Evolutionary conservation across 192 early-diverging fungal genomes (phyloP).

Genomic region (Backusella morwellensis): DNA sequence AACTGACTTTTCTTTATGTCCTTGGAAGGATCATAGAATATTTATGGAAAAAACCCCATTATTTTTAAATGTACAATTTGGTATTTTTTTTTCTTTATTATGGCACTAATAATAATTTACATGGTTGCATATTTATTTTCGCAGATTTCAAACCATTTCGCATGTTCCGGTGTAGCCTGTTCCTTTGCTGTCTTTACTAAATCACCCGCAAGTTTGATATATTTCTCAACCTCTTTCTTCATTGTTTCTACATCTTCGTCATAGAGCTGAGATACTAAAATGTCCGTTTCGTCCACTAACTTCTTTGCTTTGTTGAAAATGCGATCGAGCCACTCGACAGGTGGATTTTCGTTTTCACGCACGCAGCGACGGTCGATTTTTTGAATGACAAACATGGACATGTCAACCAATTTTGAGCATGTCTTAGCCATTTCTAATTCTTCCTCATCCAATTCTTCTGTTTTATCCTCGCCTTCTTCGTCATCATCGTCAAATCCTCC

Average conservation of each 20-base stretch:
- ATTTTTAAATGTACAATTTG: not conserved
- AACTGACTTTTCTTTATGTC: too few species aligned
- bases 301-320: not conserved
- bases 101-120: not conserved
- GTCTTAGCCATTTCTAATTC: slow-evolving; percentile 12
- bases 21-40: too few species aligned
- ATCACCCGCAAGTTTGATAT: slow-evolving; percentile 5
- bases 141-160: slow-evolving; percentile 24
- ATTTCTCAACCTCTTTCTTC: slow-evolving; percentile 6
- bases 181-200: slow-evolving; percentile 15
- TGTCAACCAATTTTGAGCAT: slow-evolving; percentile 12
- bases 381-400: slow-evolving; percentile 20
- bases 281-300: slow-evolving; percentile 28
- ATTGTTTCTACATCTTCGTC: slow-evolving; percentile 24
- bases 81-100: not conserved
- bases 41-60: not conserved
- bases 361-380: slow-evolving; percentile 27
- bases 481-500: slow-evolving; percentile 17
- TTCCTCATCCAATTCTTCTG: slow-evolving; percentile 4
- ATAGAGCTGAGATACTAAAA: slow-evolving; percentile 25
- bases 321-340: slow-evolving; percentile 3
- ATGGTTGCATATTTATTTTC: slow-evolving; percentile 14
- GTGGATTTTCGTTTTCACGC: not conserved
- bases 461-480: slow-evolving; percentile 19
- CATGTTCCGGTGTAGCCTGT: slow-evolving; percentile 16